Conservation (phyloP, 1,139 yeast genomes). For the Yamadazyma diospyri region DNA sequence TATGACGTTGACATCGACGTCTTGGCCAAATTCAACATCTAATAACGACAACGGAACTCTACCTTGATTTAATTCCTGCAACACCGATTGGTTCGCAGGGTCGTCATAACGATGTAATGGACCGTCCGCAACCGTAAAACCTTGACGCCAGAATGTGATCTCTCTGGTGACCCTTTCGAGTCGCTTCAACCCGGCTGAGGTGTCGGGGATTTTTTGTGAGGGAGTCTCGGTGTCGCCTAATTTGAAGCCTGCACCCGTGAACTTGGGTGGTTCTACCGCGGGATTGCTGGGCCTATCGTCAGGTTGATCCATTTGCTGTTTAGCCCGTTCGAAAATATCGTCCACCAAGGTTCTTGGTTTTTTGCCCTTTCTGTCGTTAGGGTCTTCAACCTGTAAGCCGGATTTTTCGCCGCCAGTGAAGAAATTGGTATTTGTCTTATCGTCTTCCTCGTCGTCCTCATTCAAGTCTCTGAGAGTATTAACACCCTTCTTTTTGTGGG, state of each 20-base stretch:
- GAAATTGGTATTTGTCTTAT: constrained; percentile 65
- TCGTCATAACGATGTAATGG: constrained; percentile 84
- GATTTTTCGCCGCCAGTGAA: constrained; percentile 97
- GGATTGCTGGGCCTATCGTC: constrained; percentile 40
- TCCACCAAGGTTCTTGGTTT: constrained; percentile 46
- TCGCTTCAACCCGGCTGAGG: constrained; percentile 26
- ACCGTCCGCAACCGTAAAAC: constrained; percentile 93
- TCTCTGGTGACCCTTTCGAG: constrained; percentile 61
- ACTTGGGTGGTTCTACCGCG: constrained; percentile 16
- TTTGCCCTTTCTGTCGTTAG: constrained; percentile 49
- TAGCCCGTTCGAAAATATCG: constrained; percentile 45
- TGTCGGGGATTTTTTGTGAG: constrained; percentile 34
- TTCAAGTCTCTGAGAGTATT: constrained; percentile 53
- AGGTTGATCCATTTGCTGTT: constrained; percentile 38
- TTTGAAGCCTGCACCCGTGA: constrained; percentile 76
- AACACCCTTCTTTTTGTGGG: constrained; percentile 20
- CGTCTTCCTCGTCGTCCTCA: constrained; percentile 49
- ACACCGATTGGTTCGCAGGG: constrained; percentile 72
- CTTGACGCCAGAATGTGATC: constrained; percentile 94
- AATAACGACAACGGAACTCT: constrained; percentile 87
- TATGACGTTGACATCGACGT: constrained; percentile 89
- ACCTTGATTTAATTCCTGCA: constrained; percentile 82
- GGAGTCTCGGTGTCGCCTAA: constrained; percentile 63
- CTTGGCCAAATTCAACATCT: constrained; percentile 85
- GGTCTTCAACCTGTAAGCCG: constrained; percentile 90